These are phyloP conservation scores for Claviceps sp. DNA, from an alignment of 2,329 filamentous ascomycete species.

Conservation along the genomic window DNA sequence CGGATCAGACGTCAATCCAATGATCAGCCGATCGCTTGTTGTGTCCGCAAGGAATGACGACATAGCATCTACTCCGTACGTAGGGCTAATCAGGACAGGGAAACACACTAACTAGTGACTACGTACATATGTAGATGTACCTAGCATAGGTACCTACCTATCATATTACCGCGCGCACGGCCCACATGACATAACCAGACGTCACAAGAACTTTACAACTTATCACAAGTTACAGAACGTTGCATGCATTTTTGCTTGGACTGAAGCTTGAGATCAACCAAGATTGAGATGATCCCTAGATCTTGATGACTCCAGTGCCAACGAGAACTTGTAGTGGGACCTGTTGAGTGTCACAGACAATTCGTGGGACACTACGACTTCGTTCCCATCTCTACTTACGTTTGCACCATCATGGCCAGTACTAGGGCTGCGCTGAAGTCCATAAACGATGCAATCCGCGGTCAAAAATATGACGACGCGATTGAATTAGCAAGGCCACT, in stretches of 20 bases:
- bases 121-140: too few species aligned
- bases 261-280: background rate
- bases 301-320: background rate
- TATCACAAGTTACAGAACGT: too few species aligned
- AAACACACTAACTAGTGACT: too few species aligned
- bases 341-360: background rate
- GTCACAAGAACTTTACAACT: background rate
- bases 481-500: slow-evolving; percentile 55
- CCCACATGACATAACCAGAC: slow-evolving; percentile 1
- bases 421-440: slow-evolving; percentile 68
- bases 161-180: background rate
- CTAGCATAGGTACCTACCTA: background rate
- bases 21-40: background rate
- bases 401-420: slow-evolving; percentile 29
- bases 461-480: slow-evolving; percentile 67
- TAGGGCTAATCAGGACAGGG: too few species aligned
- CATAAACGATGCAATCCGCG: slow-evolving; percentile 64
- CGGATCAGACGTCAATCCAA: background rate
- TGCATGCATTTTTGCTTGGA: background rate
- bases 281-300: background rate
- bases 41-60: slow-evolving; percentile 2
- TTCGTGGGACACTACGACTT: background rate
- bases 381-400: background rate
- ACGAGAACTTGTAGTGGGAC: background rate
- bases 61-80: background rate